phyloP scores from a whole-genome alignment of 371 early-diverging fungal species.

The Mortierella sp. region DNA sequence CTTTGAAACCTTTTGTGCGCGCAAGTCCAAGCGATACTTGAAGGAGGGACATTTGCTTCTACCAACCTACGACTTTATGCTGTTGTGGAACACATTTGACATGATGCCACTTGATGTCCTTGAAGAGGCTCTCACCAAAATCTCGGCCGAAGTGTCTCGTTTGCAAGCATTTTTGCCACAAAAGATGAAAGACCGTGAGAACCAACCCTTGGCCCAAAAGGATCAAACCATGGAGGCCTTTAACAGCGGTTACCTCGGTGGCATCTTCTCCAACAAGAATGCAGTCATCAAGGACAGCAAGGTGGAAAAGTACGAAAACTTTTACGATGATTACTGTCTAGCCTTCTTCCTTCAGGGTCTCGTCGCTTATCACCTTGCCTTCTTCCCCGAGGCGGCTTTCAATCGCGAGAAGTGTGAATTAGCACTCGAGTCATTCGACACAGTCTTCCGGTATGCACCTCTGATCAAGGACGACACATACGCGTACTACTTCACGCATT shows the following conservation, averaged over 20 bases:
- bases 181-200: conserved; percentile 51
- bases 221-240: conserved; percentile 50
- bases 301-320: conserved; percentile 42
- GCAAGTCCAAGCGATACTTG: conserved; percentile 46
- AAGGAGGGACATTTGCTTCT: conserved; percentile 50
- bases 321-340: conserved; percentile 55
- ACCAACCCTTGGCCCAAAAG: conserved; percentile 45
- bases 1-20: conserved; percentile 56
- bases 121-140: conserved; percentile 28
- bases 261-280: conserved; percentile 45
- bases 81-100: conserved; percentile 55
- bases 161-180: conserved; percentile 32
- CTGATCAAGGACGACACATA: conserved; percentile 55
- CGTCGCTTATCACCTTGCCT: conserved; percentile 50
- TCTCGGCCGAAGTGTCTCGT: conserved; percentile 41
- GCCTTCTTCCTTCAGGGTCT: conserved; percentile 50
- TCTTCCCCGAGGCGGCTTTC: conserved; percentile 51
- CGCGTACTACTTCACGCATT: conserved; percentile 52
- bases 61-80: conserved; percentile 51
- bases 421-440: conserved; percentile 47
- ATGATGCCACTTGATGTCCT: conserved; percentile 55
- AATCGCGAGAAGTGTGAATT: conserved; percentile 35
- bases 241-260: conserved; percentile 30
- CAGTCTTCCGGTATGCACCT: conserved; percentile 53
- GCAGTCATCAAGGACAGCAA: conserved; percentile 40